Conservation (phyloP, 768 basidiomycete species). For the Basidioascus undulatus region DNA sequence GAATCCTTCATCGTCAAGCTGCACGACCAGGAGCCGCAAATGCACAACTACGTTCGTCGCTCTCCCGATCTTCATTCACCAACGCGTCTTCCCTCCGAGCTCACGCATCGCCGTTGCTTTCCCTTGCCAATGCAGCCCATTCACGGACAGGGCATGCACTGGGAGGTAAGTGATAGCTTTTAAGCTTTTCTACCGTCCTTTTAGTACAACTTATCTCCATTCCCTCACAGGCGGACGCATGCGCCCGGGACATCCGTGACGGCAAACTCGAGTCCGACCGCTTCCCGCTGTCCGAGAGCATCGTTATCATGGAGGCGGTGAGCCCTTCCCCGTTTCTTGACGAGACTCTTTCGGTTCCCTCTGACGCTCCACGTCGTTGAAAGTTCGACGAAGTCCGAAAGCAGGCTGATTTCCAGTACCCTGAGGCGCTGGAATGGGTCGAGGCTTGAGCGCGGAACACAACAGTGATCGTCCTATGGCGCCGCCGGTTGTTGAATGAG, state of each 20-base stretch:
- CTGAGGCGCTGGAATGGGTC: slow-evolving; percentile 1
- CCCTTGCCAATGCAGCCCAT: not conserved
- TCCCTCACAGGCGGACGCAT: too few species aligned
- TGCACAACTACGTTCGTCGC: not conserved
- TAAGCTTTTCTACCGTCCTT: too few species aligned
- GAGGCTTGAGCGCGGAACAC: not conserved
- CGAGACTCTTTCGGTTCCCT: slow-evolving; percentile 3
- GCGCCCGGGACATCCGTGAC: slow-evolving; percentile 10
- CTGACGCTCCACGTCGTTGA: not conserved
- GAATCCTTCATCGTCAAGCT: slow-evolving; percentile 4
- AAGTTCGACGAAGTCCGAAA: slow-evolving; percentile 9
- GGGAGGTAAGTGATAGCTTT: too few species aligned
- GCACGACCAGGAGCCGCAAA: slow-evolving; percentile 2
- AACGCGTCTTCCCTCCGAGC: not conserved
- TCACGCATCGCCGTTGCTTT: not conserved
- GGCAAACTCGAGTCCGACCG: slow-evolving; percentile 7
- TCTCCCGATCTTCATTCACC: not conserved
- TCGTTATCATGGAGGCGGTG: not conserved
- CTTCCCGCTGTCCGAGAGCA: slow-evolving; percentile 3
- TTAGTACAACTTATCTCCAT: too few species aligned
- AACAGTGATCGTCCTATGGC: too few species aligned
- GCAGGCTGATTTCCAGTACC: slow-evolving; percentile 1
- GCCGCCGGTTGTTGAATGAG: too few species aligned
- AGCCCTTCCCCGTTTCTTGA: not conserved
- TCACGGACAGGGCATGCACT: slow-evolving; percentile 8